Evolutionary conservation across 345 rosid genomes (phyloP), one percentile per base, ranked within the genome.

Genomic region (Murraya koenigii): DNA sequence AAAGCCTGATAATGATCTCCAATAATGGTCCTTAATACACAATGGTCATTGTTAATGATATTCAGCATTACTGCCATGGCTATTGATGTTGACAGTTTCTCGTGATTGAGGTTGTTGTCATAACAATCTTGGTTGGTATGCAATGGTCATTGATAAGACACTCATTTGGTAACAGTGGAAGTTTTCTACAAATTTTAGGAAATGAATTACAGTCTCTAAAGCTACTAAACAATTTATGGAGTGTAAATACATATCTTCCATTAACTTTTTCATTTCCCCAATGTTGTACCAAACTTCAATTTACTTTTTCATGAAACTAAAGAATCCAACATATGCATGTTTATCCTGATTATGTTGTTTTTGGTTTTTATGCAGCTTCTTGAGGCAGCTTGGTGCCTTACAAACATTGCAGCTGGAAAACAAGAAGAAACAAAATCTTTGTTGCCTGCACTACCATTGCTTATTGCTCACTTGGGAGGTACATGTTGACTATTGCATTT

Each of bases 361-460:
- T 35, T 81, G n/a, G 35, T 44, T 66, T 44, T 74, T 32, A 39
- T 82, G 80, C 95, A 96, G 98, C 91, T 96, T 83, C 94, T 96
- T 75, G 98, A 94, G 91, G 90, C 97, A 72, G 97, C 98, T 63
- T 94, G 97, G 98, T 92, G 99, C 82, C 97, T 96, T 44, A 96
- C 98, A 75, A 96, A 96, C 76, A 96, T 96, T 11, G 99, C 99
- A 30, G 97, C 98, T 36, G 99, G 99, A 82, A 87, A 89, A 83
- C 92, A 92, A 30, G 99, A 94, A 77, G 98, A 96, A 88, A 94
- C 98, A 69, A 94, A 90, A 79, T 90, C 98, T 73, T 78, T 96
- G 62, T 76, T 92, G 82, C 95, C 97, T 81, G 93, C 95, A 11
- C 79, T 96, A 78, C 98, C 98, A 0, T 82, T 96, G 90, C 97